A percentile compares a stretch with the other conserved stretches of the same genome.
Evolutionary conservation across 371 early-diverging fungal species (phyloP).

Genomic region (Syncephalastrum contaminatum): DNA sequence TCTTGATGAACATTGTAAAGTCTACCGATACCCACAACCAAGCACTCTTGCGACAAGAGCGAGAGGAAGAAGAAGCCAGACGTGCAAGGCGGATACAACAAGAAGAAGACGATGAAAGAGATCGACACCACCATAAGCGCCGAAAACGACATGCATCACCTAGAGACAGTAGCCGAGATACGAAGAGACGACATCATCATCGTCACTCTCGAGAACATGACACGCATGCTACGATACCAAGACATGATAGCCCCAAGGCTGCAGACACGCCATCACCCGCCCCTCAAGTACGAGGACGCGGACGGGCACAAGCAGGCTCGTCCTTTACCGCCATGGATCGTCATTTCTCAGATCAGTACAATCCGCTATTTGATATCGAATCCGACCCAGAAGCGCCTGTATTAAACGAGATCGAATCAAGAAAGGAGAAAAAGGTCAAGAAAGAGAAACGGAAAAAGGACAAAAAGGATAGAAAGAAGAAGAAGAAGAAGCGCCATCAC

Average conservation of each 20-base stretch:
- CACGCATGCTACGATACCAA: neutral
- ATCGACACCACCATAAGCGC: constrained; percentile 3
- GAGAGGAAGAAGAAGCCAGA: constrained; percentile 21
- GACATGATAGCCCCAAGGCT: neutral
- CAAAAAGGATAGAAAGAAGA: constrained; percentile 1
- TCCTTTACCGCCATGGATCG: constrained; percentile 62
- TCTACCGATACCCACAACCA: constrained; percentile 75
- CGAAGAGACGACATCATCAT: constrained; percentile 2
- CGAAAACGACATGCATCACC: constrained; percentile 1
- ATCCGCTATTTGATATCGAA: constrained; percentile 65
- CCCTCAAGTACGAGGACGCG: constrained; percentile 30
- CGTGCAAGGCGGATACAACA: constrained; percentile 5
- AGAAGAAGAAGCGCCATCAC: neutral
- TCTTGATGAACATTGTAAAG: constrained; percentile 66
- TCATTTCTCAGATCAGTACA: constrained; percentile 67
- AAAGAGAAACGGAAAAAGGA: constrained; percentile 2
- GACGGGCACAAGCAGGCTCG: constrained; percentile 22
- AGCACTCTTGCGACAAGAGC: constrained; percentile 50
- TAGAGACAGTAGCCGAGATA: constrained; percentile 6
- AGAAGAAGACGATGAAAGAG: constrained; percentile 6
- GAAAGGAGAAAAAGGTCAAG: neutral
- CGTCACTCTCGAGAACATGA: constrained; percentile 1
- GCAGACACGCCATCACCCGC: neutral
- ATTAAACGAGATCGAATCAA: neutral
- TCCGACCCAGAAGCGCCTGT: constrained; percentile 32